phyloP scores from a whole-genome alignment of 495 filamentous ascomycete species.

The Tuber indicum region DNA sequence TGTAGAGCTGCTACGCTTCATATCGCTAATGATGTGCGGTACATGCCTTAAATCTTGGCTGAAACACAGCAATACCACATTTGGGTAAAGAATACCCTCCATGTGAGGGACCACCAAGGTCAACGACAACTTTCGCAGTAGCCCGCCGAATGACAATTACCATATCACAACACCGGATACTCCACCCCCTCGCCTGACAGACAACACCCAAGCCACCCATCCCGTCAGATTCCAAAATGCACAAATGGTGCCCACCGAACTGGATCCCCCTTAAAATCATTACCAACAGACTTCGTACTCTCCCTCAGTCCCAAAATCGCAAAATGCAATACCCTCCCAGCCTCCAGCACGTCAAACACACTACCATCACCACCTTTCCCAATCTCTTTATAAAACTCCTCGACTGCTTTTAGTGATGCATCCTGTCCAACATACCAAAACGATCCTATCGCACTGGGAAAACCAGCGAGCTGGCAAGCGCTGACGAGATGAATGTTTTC shows the following conservation, averaged over 20 bases:
- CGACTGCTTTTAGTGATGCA: background rate
- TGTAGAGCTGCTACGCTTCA: background rate
- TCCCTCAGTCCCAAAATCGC: background rate
- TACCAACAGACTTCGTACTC: background rate
- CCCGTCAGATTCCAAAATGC: background rate
- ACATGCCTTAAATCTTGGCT: background rate
- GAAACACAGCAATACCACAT: background rate
- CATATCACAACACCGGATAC: background rate
- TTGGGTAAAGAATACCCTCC: background rate
- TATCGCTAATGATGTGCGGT: background rate
- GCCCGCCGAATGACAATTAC: background rate
- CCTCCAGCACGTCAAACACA: background rate
- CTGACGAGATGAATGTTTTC: conserved; percentile 44
- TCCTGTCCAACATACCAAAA: conserved; percentile 40
- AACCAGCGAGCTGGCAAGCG: conserved; percentile 44
- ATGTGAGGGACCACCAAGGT: background rate
- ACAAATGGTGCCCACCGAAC: background rate
- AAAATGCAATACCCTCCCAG: background rate
- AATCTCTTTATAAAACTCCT: background rate
- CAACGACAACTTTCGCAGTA: background rate
- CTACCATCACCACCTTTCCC: background rate
- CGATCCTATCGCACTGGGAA: conserved; percentile 43
- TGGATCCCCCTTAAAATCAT: background rate
- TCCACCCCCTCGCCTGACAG: background rate
- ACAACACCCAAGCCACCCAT: background rate